Percentiles rank a stretch among this genome's conserved stretches.
Conservation (phyloP, 176 grass and related monocot genomes). For the Secale cereale region DNA sequence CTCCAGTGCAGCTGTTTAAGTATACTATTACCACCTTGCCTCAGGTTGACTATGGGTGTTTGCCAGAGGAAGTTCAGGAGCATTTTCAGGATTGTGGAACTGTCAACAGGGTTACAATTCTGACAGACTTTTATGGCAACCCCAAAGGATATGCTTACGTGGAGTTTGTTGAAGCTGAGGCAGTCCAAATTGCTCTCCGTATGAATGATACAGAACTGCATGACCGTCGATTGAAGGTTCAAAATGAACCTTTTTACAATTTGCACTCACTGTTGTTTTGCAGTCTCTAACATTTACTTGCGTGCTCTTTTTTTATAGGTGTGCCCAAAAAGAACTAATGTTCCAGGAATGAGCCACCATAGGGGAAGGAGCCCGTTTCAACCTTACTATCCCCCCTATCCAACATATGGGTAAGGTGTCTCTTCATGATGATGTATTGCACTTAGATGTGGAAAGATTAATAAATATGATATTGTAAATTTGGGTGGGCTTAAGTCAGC, state of each 20-base stretch:
- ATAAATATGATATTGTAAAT: background rate
- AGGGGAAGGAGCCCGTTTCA: slow-evolving; percentile 46
- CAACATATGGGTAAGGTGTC: slow-evolving; percentile 59
- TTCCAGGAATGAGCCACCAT: slow-evolving; percentile 63
- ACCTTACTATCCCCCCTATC: slow-evolving; percentile 46
- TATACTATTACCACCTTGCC: slow-evolving; percentile 19
- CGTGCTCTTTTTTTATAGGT: slow-evolving; percentile 32
- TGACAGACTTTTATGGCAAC: slow-evolving; percentile 61
- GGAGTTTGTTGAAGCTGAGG: slow-evolving; percentile 67
- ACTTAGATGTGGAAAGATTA: slow-evolving; percentile 2
- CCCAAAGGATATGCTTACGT: slow-evolving; percentile 83
- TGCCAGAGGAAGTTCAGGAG: slow-evolving; percentile 68
- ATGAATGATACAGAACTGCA: slow-evolving; percentile 68
- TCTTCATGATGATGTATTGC: slow-evolving; percentile 21
- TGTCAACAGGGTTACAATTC: slow-evolving; percentile 71
- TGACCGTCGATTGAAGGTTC: slow-evolving; percentile 63
- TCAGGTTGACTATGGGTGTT: slow-evolving; percentile 75
- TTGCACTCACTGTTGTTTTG: background rate
- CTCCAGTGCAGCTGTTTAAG: background rate
- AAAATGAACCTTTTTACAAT: background rate
- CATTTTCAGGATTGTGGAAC: slow-evolving; percentile 79
- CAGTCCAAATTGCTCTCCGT: slow-evolving; percentile 66
- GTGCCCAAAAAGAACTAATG: slow-evolving; percentile 71
- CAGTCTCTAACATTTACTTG: background rate
- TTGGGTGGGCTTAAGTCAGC: background rate